Evolutionary conservation across 2,329 filamentous ascomycete genomes (phyloP), one percentile per base, ranked within the genome.

Genomic region (Diplocarpon mali): DNA sequence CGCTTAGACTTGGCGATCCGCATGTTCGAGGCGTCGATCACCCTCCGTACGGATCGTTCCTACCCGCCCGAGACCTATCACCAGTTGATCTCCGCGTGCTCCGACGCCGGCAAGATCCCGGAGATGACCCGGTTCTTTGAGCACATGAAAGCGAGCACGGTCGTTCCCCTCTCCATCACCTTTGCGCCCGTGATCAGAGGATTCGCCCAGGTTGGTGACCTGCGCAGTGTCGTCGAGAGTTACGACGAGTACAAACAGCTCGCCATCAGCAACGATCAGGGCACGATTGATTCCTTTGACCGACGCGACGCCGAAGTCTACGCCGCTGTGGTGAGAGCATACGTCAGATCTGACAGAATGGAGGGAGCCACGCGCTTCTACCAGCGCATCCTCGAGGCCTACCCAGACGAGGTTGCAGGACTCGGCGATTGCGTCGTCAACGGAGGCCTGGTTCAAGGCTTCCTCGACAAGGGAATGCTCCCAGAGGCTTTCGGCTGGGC

Each of bases 141-240:
- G 53, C 87, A 96, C 63, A 93, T 96, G 88, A 87, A 95, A 64
- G 68, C 74, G 30, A 80, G 76, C 55, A 80, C 80, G 45, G 76
- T 86, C 16, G 74, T 77, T 13, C 86, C 90, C 0, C 80, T 83
- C 47, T 82, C 87, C 5, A 78, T 83, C 37, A 85, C 90, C 42
- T 96, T 95, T 66, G 84, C 88, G 1, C 76, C 82, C 14, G 95
- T 98, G 85, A 95, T 98, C 62, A 80, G 84, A n/a, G 88, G 89
- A 0, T 96, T 95, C 60, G 86, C 86, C 49, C 75, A 76, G 35
- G 76, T 75, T 10, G 85, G 88, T 40, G 88, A 96, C 61, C 68
- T 96, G 36, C 73, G 80, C 57, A 93, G 85, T 55, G 92, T 89
- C 15, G 85, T 96, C 6, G 88, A 95, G 62, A 88, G 87, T 65